These are phyloP conservation scores for Podospora didyma DNA, from an alignment of 495 filamentous ascomycete species.

Conservation along the genomic window DNA sequence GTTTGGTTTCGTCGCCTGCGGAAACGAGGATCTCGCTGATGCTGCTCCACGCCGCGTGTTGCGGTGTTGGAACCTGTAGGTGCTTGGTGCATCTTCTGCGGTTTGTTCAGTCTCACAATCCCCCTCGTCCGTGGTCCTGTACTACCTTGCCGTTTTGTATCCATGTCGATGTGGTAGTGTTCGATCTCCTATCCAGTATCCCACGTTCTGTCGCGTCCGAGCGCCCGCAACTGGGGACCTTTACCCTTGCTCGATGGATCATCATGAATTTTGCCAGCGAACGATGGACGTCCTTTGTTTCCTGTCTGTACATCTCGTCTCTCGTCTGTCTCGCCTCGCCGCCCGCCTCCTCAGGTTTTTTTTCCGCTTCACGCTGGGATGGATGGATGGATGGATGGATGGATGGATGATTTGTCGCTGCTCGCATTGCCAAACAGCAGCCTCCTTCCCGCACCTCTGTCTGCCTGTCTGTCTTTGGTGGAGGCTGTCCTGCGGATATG, in stretches of 20 bases:
- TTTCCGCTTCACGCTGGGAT: no score
- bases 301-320: neutral
- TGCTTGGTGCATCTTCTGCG: slow-evolving; percentile 5
- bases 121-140: slow-evolving; percentile 10
- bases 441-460: neutral
- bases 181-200: neutral
- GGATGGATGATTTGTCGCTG: neutral
- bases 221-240: neutral
- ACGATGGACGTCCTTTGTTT: slow-evolving; percentile 4
- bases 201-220: neutral
- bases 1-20: slow-evolving; percentile 27
- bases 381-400: no score
- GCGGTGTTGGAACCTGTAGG: no score
- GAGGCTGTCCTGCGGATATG: no score
- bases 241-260: neutral
- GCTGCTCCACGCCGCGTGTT: neutral
- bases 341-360: no score
- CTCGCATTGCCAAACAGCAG: neutral
- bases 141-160: slow-evolving; percentile 15
- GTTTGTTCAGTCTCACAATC: slow-evolving; percentile 17
- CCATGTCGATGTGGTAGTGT: slow-evolving; percentile 2
- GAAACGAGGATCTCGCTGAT: neutral
- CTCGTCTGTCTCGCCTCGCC: neutral
- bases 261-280: neutral
- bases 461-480: neutral